Evolutionary conservation across 2,329 filamentous ascomycete species (phyloP), one percentile per base, ranked within the genome.

Genomic region (Sporothrix pallida): DNA sequence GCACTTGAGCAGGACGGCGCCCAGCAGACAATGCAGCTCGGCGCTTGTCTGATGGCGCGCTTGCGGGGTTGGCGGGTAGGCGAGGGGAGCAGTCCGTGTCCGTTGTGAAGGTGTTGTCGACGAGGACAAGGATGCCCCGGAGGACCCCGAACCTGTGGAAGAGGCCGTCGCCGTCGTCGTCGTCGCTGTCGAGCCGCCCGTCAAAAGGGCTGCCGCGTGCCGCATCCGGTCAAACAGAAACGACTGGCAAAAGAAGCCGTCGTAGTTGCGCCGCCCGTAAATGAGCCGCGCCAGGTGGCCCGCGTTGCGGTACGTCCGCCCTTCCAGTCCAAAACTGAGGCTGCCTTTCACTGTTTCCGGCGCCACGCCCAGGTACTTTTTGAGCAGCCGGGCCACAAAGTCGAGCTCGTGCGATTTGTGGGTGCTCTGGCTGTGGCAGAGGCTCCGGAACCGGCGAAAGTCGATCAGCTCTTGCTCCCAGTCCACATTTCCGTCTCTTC

Each of bases 11-110:
- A 89, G 82, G 0, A 90, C 87, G n/a, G 87, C 86, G 20, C 92
- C 92, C 75, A 89, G 91, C 42, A 93, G 83, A 76, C 88, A 89
- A 79, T 94, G 92, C 31, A 95, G 82, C 79, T 91, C 91, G 31
- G 92, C 92, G 75, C 89, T 91, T 76, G 87, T 83, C 81, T 93
- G 92, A 44, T 88, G 87, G 70, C 20, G 67, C 20, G 62, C 82
- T 13, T 81, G 84, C 13, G 82, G 84, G 9, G 80, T 75, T 31
- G 71, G 56, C 17, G 75, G 77, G 44, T 76, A 72, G 52, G n/a
- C 71, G 56, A 54, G 60, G 13, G 20, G 56, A 17, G 44, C 46
- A 17, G 13, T 17, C 50, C 31, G n/a, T 46, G 10, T 52, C 44
- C 31, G 31, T 37, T 37, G 31, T 37, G 31, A 37, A 7, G 31